A percentile compares a stretch with the other conserved stretches of the same genome.
These are phyloP conservation scores for Tripterygium wilfordii DNA, from an alignment of 177 flowering plant genomes.

Conservation along the genomic window DNA sequence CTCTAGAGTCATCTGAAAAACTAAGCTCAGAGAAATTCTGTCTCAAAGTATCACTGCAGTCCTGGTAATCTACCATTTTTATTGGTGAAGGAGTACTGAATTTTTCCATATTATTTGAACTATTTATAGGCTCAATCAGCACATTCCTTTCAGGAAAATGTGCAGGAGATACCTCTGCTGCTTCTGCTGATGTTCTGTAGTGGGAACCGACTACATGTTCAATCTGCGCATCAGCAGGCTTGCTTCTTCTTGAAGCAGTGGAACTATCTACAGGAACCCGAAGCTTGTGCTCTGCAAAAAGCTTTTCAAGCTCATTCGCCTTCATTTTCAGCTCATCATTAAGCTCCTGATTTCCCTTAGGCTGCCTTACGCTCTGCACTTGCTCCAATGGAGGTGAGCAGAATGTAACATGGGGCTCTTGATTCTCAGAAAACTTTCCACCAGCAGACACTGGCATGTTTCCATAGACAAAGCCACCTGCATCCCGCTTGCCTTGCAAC, in stretches of 20 bases:
- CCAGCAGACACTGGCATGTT: slow-evolving; percentile 21
- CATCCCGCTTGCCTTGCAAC: slow-evolving; percentile 30
- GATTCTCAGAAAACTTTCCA: slow-evolving; percentile 24
- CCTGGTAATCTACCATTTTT: slow-evolving; percentile 31
- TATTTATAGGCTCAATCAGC: slow-evolving; percentile 22
- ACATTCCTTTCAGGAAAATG: slow-evolving; percentile 21
- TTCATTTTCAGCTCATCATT: slow-evolving; percentile 88
- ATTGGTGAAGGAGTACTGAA: slow-evolving; percentile 25
- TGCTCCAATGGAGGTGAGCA: slow-evolving; percentile 32
- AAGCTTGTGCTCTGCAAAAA: slow-evolving; percentile 89
- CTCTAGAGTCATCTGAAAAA: slow-evolving; percentile 59
- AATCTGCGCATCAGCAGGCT: slow-evolving; percentile 32
- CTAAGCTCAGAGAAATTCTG: slow-evolving; percentile 40
- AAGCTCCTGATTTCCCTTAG: slow-evolving; percentile 81
- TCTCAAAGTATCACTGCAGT: slow-evolving; percentile 22
- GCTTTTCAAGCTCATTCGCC: slow-evolving; percentile 93
- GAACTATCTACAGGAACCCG: slow-evolving; percentile 73
- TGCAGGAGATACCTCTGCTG: slow-evolving; percentile 25
- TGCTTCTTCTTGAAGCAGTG: slow-evolving; percentile 45
- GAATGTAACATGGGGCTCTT: slow-evolving; percentile 23
- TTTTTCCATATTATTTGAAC: slow-evolving; percentile 24
- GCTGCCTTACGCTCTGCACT: slow-evolving; percentile 59
- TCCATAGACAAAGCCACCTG: slow-evolving; percentile 15
- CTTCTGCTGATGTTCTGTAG: slow-evolving; percentile 21
- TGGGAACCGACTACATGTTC: slow-evolving; percentile 29